Evolutionary conservation across 2,329 filamentous ascomycete species (phyloP).

Genomic region (Dendrostoma leiphaemia): DNA sequence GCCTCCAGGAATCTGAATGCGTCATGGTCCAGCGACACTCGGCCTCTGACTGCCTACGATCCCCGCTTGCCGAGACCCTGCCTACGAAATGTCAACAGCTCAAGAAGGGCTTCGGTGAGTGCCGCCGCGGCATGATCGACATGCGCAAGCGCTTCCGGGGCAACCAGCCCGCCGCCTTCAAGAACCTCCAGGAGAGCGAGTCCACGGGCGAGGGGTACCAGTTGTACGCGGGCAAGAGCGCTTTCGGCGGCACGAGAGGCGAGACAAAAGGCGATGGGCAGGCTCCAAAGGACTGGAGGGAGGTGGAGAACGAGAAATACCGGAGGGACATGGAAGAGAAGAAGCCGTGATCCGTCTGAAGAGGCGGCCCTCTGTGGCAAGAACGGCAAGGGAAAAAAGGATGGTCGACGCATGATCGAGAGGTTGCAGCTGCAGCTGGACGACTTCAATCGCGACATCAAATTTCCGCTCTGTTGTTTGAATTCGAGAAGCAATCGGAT

Average conservation of each 20-base stretch:
- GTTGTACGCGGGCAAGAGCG: conserved; percentile 75
- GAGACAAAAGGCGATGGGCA: conserved; percentile 67
- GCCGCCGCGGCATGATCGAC: conserved; percentile 93
- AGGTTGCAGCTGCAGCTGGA: no score
- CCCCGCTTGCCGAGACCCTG: conserved; percentile 76
- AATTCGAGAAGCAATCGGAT: no score
- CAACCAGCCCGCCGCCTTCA: conserved; percentile 78
- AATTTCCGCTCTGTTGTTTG: no score
- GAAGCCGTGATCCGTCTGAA: conserved; percentile 16
- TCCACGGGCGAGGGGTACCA: conserved; percentile 59
- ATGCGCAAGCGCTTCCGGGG: conserved; percentile 98
- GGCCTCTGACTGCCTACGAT: conserved; percentile 82
- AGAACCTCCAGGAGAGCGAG: conserved; percentile 60
- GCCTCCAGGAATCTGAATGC: conserved; percentile 94
- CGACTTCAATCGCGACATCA: no score
- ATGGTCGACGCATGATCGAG: no score
- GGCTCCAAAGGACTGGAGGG: conserved; percentile 59
- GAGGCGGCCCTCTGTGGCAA: no score
- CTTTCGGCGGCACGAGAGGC: conserved; percentile 63
- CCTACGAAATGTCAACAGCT: conserved; percentile 89
- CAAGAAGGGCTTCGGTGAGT: conserved; percentile 89
- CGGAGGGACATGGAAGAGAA: conserved; percentile 34
- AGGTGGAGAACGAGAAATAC: conserved; percentile 63
- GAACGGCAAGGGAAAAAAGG: no score
- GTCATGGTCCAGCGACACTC: conserved; percentile 88